phyloP scores from a whole-genome alignment of 768 basidiomycete genomes.

The Lyophyllum shimeji region DNA sequence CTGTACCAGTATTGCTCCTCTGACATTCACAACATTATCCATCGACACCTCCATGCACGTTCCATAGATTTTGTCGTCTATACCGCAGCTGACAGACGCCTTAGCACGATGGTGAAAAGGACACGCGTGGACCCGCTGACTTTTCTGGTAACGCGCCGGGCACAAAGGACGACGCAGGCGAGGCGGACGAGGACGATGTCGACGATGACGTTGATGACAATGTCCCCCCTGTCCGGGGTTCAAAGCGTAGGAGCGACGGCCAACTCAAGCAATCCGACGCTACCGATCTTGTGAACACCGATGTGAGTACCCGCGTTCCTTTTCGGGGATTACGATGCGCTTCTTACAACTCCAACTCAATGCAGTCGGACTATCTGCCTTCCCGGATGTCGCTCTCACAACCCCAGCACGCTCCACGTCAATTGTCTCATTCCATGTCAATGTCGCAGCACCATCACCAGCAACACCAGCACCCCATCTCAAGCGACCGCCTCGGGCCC shows the following conservation, averaged over 20 bases:
- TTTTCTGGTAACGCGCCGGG: slow-evolving; percentile 37
- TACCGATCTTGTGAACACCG: slow-evolving; percentile 14
- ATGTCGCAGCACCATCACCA: slow-evolving; percentile 16
- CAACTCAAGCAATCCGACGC: slow-evolving; percentile 28
- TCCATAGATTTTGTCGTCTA: neutral
- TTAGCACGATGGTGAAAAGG: slow-evolving; percentile 52
- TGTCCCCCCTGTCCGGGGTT: slow-evolving; percentile 7
- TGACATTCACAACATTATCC: slow-evolving; percentile 68
- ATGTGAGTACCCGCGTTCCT: slow-evolving; percentile 9
- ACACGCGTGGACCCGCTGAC: slow-evolving; percentile 44
- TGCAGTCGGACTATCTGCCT: slow-evolving; percentile 23
- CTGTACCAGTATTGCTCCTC: slow-evolving; percentile 79
- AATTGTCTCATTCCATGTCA: slow-evolving; percentile 27
- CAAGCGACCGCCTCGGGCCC: slow-evolving; percentile 25
- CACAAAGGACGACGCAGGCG: slow-evolving; percentile 35
- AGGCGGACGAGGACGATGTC: slow-evolving; percentile 36
- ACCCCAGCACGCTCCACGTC: slow-evolving; percentile 14
- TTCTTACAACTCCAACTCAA: too few relatives aligned
- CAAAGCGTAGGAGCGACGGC: slow-evolving; percentile 32
- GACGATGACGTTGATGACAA: slow-evolving; percentile 29
- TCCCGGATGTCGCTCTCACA: slow-evolving; percentile 15
- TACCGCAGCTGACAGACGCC: slow-evolving; percentile 1
- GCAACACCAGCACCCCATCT: slow-evolving; percentile 26
- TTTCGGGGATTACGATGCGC: neutral
- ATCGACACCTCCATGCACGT: slow-evolving; percentile 56